Evolutionary conservation across 495 filamentous ascomycete genomes (phyloP).

Genomic region (Talaromyces trachyspermus): DNA sequence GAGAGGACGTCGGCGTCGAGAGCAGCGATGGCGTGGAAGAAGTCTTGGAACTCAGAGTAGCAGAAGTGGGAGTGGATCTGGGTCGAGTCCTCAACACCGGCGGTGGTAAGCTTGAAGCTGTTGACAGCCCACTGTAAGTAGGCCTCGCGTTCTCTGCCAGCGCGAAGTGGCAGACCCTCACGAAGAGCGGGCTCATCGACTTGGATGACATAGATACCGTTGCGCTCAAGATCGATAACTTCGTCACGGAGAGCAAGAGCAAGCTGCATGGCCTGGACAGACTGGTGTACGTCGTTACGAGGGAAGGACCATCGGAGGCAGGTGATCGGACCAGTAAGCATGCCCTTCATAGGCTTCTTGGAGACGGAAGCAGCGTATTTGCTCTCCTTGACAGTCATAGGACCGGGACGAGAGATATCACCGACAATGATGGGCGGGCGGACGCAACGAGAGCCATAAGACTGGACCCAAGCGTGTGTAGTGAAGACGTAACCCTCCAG

Average conservation of each 20-base stretch:
- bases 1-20: conserved; percentile 95
- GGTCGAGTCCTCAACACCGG: conserved; percentile 84
- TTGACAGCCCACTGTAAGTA: conserved; percentile 96
- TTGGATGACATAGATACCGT: conserved; percentile 95
- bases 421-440: conserved; percentile 97
- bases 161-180: conserved; percentile 94
- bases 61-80: conserved; percentile 99
- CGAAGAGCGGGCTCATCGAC: conserved; percentile 98
- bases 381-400: conserved; percentile 99
- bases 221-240: conserved; percentile 93
- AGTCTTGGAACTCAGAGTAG: conserved; percentile 99
- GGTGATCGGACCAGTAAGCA: conserved; percentile 98
- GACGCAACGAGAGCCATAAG: conserved; percentile 95
- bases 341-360: conserved; percentile 99
- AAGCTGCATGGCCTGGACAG: conserved; percentile 95
- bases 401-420: conserved; percentile 88
- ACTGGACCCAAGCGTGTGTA: conserved; percentile 97
- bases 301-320: conserved; percentile 99
- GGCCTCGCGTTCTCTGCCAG: conserved; percentile 83
- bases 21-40: conserved; percentile 98
- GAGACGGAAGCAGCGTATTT: conserved; percentile 95
- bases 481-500: conserved; percentile 97
- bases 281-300: conserved; percentile 98
- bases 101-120: conserved; percentile 89
- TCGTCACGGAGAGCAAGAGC: conserved; percentile 97